Conservation (phyloP, 208 protist genomes). For the Leishmania braziliensis region DNA sequence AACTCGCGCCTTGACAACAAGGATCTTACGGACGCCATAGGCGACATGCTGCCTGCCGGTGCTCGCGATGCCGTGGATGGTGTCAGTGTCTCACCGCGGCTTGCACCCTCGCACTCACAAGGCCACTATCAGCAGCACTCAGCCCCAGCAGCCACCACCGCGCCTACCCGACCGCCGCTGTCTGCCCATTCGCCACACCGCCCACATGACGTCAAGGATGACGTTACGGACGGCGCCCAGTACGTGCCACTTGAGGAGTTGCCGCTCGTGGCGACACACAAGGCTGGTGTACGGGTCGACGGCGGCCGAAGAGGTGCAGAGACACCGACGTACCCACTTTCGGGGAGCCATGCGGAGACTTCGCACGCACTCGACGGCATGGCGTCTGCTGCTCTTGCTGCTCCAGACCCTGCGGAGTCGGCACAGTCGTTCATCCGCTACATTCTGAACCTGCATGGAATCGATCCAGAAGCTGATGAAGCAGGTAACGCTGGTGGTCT, state of each 20-base stretch:
- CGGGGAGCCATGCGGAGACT: not conserved
- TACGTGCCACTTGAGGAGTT: conserved; percentile 14
- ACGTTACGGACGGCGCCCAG: not conserved
- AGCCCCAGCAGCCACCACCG: not conserved
- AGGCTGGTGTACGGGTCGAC: not conserved
- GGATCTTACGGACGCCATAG: not conserved
- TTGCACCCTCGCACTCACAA: not conserved
- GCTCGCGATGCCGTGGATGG: not conserved
- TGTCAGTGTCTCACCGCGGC: not conserved
- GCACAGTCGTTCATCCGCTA: conserved; percentile 17
- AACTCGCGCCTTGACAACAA: not conserved
- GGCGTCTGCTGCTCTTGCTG: not conserved
- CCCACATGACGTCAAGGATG: not conserved
- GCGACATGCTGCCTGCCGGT: conserved; percentile 2
- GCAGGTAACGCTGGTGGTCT: not conserved
- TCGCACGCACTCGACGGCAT: not conserved
- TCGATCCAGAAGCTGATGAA: not conserved
- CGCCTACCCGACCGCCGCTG: not conserved
- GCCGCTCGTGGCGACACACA: not conserved
- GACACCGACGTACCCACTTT: not conserved
- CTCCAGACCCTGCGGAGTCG: not conserved
- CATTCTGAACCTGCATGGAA: conserved; percentile 14
- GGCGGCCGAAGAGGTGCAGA: not conserved
- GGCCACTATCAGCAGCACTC: not conserved
- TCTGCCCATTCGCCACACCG: conserved; percentile 8